phyloP scores from a whole-genome alignment of 805 yeast species.

The Lachancea nothofagi region DNA sequence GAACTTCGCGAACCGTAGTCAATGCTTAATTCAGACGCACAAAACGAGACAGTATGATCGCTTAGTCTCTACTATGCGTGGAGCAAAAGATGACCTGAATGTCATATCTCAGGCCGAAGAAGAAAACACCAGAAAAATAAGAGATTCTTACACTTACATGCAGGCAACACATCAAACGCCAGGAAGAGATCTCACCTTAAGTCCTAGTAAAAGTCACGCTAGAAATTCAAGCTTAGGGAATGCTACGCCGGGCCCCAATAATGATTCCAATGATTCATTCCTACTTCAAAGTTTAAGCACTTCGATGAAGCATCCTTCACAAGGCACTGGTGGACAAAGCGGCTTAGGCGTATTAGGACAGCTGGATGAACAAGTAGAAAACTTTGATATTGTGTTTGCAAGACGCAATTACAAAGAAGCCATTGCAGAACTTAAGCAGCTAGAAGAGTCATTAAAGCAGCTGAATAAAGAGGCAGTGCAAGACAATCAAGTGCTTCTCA shows the following conservation, averaged over 20 bases:
- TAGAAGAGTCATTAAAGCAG: slow-evolving; percentile 30
- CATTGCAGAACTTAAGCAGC: slow-evolving; percentile 31
- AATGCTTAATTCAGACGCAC: slow-evolving; percentile 23
- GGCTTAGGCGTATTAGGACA: slow-evolving; percentile 43
- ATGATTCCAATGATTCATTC: slow-evolving; percentile 25
- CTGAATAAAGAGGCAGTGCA: slow-evolving; percentile 18
- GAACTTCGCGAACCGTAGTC: slow-evolving; percentile 14
- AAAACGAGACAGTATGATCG: slow-evolving; percentile 30
- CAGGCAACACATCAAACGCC: slow-evolving; percentile 33
- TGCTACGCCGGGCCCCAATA: slow-evolving; percentile 9
- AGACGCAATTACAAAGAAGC: slow-evolving; percentile 49
- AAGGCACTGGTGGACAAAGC: slow-evolving; percentile 44
- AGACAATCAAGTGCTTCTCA: slow-evolving; percentile 31
- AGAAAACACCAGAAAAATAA: slow-evolving; percentile 38
- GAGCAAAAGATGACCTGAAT: slow-evolving; percentile 56
- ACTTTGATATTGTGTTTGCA: slow-evolving; percentile 61
- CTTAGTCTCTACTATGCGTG: slow-evolving; percentile 49
- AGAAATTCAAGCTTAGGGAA: slow-evolving; percentile 15
- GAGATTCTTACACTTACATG: slow-evolving; percentile 42
- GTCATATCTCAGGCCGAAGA: slow-evolving; percentile 50
- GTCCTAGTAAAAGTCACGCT: slow-evolving; percentile 35
- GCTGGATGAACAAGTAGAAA: slow-evolving; percentile 60
- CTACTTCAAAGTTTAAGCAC: slow-evolving; percentile 54
- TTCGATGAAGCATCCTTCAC: slow-evolving; percentile 54
- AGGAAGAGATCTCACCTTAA: slow-evolving; percentile 23